Evolutionary conservation across 2,329 filamentous ascomycete species (phyloP).

Genomic region (Alternaria angustiovoidea): DNA sequence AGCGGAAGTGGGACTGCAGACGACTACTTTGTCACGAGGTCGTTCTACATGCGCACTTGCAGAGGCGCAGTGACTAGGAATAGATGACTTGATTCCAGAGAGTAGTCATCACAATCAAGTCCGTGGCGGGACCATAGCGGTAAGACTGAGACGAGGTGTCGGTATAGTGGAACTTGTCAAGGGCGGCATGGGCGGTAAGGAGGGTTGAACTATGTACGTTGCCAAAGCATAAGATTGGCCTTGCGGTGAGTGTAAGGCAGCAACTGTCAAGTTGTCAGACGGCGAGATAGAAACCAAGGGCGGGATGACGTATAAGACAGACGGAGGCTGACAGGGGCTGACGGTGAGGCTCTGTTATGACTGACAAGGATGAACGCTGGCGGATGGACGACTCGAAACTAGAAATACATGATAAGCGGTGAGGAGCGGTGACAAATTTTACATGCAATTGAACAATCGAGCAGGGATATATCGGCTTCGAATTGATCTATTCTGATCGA

Average conservation of each 20-base stretch:
- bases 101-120: background rate
- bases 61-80: background rate
- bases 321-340: background rate
- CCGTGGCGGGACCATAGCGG: background rate
- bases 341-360: background rate
- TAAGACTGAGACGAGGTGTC: background rate
- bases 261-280: background rate
- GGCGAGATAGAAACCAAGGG: background rate
- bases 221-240: background rate
- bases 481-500: conserved; percentile 19
- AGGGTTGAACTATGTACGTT: background rate
- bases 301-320: background rate
- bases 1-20: background rate
- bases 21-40: background rate
- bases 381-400: background rate
- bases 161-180: background rate
- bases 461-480: conserved; percentile 10
- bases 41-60: background rate
- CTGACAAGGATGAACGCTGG: conserved; percentile 1
- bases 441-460: background rate
- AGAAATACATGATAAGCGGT: conserved; percentile 10
- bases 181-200: background rate
- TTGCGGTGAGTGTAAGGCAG: background rate
- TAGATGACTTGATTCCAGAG: background rate
- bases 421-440: background rate